Evolutionary conservation across 805 yeast genomes (phyloP), one percentile per base, ranked within the genome.

Genomic region (Wickerhamiella brachini): DNA sequence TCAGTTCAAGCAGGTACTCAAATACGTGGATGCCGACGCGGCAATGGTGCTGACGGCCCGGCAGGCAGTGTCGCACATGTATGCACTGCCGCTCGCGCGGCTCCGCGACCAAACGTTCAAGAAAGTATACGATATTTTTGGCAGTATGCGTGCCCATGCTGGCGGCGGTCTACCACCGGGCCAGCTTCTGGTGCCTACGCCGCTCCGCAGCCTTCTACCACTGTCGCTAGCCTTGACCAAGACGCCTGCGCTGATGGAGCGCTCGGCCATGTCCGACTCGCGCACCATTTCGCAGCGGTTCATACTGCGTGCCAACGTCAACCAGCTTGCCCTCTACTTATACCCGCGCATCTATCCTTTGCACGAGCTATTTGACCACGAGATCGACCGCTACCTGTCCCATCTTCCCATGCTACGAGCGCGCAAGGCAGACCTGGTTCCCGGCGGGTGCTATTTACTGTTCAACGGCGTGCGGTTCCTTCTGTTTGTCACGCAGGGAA

Each of bases 331-430:
- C 21, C 76, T 75, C 53, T 80, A 78, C 54, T 71, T 93, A 39
- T 93, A 89, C 61, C 97, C 98, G 1, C 79, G 83, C 10, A 70
- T 90, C 51, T 72, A 84, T 31, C 85, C 84, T 41, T 65, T 90
- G 23, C 95, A 88, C 63, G 72, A 76, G 2, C 39, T 45, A 23
- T 65, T 85, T 31, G 46, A 24, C 22, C 24, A 10, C 44, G 45
- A 38, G 21, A 44, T 50, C 45, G 51, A 20, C 17, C 20, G 4
- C 5, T 22, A 44, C 24, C 31, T 44, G 12, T n/a, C 46, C 4
- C 8, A 15, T 6, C 20, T 44, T 34, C 37, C 42, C 7, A 44
- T 45, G 29, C 37, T 54, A 5, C 51, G 52, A 2, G 60, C 60
- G 1, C 46, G 56, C 18, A 45, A 34, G 49, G 39, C 47, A 12